Evolutionary conservation across 176 grass and related monocot species (phyloP).

Genomic region (Panicum miliaceum): DNA sequence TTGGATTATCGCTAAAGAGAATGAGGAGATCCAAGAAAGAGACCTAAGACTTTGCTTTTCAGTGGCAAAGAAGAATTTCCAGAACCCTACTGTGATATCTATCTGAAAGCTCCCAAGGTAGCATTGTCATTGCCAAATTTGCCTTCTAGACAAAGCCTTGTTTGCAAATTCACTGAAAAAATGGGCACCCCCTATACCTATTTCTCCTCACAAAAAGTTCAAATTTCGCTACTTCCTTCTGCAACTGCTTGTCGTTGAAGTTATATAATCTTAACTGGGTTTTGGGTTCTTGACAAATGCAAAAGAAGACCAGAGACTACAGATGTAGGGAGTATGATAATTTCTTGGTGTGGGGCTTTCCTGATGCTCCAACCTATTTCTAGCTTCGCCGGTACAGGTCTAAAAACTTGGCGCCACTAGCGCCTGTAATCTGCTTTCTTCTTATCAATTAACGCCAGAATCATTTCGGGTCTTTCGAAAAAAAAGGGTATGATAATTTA

Average conservation of each 20-base stretch:
- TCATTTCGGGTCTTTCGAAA: no score
- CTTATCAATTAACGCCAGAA: no score
- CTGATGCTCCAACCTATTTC: no score
- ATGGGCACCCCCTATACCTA: background rate
- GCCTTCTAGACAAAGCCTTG: background rate
- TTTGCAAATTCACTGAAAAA: constrained; percentile 20
- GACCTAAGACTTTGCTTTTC: constrained; percentile 50
- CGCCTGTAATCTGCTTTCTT: no score
- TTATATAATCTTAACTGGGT: constrained; percentile 32
- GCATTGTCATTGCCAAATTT: background rate
- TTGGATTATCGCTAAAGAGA: no score
- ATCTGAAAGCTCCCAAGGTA: constrained; percentile 44
- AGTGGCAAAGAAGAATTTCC: constrained; percentile 46
- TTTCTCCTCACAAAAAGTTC: background rate
- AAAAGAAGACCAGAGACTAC: constrained; percentile 1
- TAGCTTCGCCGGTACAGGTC: no score
- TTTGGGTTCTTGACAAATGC: constrained; percentile 46
- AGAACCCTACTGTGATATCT: constrained; percentile 30
- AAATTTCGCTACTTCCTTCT: constrained; percentile 61
- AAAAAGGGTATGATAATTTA: constrained; percentile 28
- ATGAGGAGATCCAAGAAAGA: no score
- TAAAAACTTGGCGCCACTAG: no score
- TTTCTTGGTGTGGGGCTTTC: no score
- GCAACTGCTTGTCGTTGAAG: constrained; percentile 52
- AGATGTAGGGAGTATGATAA: constrained; percentile 53